A percentile compares a stretch with the other conserved stretches of the same genome.
Evolutionary conservation across 192 early-diverging fungal genomes (phyloP).

Genomic region (Coemansia javaensis): DNA sequence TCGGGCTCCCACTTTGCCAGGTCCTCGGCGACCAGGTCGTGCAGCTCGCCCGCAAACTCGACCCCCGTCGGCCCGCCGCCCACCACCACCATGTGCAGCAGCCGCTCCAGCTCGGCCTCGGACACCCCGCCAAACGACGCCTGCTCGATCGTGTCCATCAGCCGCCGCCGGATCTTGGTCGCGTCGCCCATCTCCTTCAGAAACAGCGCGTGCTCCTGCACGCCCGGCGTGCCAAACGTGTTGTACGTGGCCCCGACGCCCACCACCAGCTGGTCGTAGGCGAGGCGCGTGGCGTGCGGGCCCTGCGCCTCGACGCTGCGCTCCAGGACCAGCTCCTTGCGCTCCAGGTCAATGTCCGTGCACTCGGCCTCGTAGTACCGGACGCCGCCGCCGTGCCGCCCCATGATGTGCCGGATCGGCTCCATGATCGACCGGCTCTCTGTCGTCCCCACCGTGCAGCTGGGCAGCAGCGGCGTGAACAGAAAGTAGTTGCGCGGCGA

Average conservation of each 20-base stretch:
- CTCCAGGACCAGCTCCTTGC: slow-evolving; percentile 74
- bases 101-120: slow-evolving; percentile 57
- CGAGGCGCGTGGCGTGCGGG: slow-evolving; percentile 56
- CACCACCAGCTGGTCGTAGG: slow-evolving; percentile 83
- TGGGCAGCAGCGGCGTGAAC: slow-evolving; percentile 85
- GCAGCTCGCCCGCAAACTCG: slow-evolving; percentile 69
- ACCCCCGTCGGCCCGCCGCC: slow-evolving; percentile 86
- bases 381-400: slow-evolving; percentile 72
- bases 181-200: slow-evolving; percentile 86
- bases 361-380: slow-evolving; percentile 86
- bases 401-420: slow-evolving; percentile 71
- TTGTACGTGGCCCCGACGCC: slow-evolving; percentile 76
- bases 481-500: slow-evolving; percentile 84
- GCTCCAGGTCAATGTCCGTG: slow-evolving; percentile 78
- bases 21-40: slow-evolving; percentile 82
- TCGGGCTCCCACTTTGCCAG: slow-evolving; percentile 68
- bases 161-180: slow-evolving; percentile 69
- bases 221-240: slow-evolving; percentile 83
- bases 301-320: slow-evolving; percentile 61
- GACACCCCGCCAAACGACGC: slow-evolving; percentile 67
- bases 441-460: slow-evolving; percentile 77
- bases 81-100: slow-evolving; percentile 81
- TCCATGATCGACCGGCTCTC: slow-evolving; percentile 86
- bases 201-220: slow-evolving; percentile 77
- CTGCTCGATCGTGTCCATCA: slow-evolving; percentile 76